phyloP scores from a whole-genome alignment of 108 stramenopile genomes.

The Halocafeteria seosinensis region DNA sequence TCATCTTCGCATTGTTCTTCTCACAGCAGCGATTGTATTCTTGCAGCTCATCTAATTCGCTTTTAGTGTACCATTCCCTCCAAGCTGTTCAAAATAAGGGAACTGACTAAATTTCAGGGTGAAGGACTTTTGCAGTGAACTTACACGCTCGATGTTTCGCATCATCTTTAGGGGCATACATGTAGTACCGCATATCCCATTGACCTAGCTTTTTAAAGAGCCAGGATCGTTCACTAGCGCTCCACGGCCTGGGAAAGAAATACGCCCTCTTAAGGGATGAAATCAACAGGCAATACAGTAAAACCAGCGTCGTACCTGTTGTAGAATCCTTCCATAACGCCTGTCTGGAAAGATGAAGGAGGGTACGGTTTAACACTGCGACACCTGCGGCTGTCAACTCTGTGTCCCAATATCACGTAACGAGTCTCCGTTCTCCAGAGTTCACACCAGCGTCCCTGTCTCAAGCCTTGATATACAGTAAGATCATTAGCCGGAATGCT shows the following conservation, averaged over 20 bases:
- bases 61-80: neutral
- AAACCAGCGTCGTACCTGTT: too few species aligned
- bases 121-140: too few species aligned
- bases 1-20: neutral
- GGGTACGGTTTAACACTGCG: neutral
- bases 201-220: neutral
- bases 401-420: too few species aligned
- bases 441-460: neutral
- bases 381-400: neutral
- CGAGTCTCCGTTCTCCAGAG: too few species aligned
- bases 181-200: neutral
- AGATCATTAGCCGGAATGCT: too few species aligned
- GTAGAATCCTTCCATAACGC: neutral
- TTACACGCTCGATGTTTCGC: neutral
- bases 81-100: too few species aligned
- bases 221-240: neutral
- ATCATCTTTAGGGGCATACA: neutral
- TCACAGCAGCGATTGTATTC: neutral
- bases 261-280: too few species aligned
- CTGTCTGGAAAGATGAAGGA: neutral
- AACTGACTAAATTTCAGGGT: too few species aligned
- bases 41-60: neutral
- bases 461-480: neutral
- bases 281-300: too few species aligned
- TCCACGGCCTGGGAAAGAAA: neutral